Base-by-base conservation (phyloP, 1,139 yeast species). In the Citeromyces hawaiiensis region DNA sequence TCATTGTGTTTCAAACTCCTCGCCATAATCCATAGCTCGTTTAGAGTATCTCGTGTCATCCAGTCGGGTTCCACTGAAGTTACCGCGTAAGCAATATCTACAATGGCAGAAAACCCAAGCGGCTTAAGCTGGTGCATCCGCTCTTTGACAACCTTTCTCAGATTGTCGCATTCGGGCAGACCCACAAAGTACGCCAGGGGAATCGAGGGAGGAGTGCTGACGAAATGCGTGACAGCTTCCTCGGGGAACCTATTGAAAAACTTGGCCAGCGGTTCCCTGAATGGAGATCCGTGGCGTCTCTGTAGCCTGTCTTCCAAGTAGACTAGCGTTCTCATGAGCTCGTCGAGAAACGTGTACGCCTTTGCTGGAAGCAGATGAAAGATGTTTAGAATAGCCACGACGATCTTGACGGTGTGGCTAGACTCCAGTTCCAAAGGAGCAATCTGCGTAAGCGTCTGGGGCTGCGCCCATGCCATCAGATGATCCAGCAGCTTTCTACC, bases 401-500 rank as follows among this genome's bases (percentile, higher is more conserved):
- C 88, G 31, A 91, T 81, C 53, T 83, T 83, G 13, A 86, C 81
- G 1, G 88, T 82, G 38, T 81, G 82, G 44, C 85, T 85, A 45
- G 79, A 83, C 36, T 79, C 86, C 44, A 86, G 66, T 41, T 81
- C 88, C 49, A 77, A 83, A 21, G 76, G 72, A 0, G 94, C 77
- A 40, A 81, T 71, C 47, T 73, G 73, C 39, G 83, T 73, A 38
- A 93, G 61, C 1, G 83, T 75, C 37, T 74, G 72, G 6, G 94
- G 86, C 48, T 86, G 93, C 0, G 97, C 96, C 96, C 96, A 88
- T 0, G 96, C 96, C 72, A 81, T 83, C 48, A 91, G 65, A 59
- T 93, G 98, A 52, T 93, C 98, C 25, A 93, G 68, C 41, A 93
- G 64, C 52, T 93, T 93, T 42, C 88, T 72, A 29, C 99, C 99